phyloP scores from a whole-genome alignment of 179 eudicot genomes.

The Dionaea muscipula region DNA sequence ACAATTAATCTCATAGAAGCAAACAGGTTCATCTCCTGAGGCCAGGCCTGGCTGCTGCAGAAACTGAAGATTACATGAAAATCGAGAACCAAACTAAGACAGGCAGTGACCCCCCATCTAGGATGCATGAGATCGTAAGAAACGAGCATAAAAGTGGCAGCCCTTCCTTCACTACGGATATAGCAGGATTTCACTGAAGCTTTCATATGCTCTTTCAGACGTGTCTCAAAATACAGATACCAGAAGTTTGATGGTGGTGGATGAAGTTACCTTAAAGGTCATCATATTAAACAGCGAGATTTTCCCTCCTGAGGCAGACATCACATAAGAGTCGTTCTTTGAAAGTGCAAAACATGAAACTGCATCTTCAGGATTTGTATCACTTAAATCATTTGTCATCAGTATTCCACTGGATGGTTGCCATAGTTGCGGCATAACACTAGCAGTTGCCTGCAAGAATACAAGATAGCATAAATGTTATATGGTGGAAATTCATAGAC shows the following conservation, averaged over 20 bases:
- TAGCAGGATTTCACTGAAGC: too few species aligned
- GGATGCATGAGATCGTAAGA: too few species aligned
- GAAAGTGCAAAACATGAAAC: conserved; percentile 85
- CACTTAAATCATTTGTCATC: conserved; percentile 74
- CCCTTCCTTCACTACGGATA: too few species aligned
- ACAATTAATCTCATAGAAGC: not conserved
- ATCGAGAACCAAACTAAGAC: too few species aligned
- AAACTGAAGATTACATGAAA: too few species aligned
- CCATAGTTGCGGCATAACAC: conserved; percentile 63
- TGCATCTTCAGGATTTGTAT: conserved; percentile 65
- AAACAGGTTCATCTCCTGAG: not conserved
- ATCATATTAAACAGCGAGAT: conserved; percentile 80
- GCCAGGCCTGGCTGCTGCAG: too few species aligned
- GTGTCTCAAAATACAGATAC: not conserved
- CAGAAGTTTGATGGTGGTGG: not conserved
- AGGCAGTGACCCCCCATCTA: too few species aligned
- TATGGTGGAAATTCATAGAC: not conserved
- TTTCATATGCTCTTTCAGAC: too few species aligned
- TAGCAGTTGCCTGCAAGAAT: conserved; percentile 61
- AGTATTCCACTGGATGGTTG: conserved; percentile 73
- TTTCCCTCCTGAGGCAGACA: conserved; percentile 91
- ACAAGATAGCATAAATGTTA: not conserved
- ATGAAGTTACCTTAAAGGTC: conserved; percentile 57
- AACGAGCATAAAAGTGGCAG: too few species aligned
- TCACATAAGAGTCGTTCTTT: conserved; percentile 83